Conservation (phyloP, 2,329 filamentous ascomycete genomes). For the Sphaerulina musiva region DNA sequence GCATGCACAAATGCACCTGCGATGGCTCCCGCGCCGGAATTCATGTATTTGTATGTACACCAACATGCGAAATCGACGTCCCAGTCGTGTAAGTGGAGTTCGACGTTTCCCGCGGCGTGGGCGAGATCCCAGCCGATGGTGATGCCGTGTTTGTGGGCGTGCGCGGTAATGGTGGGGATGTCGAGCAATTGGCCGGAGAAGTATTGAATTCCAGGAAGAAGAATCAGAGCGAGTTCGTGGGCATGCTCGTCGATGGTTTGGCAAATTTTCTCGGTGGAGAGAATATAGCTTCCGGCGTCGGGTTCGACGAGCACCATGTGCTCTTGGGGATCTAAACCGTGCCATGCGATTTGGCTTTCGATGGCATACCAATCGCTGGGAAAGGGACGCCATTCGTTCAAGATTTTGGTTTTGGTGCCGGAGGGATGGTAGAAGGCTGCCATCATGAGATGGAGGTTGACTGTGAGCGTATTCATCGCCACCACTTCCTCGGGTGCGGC, state of each 20-base stretch:
- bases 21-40: constrained; percentile 77
- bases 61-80: constrained; percentile 84
- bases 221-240: constrained; percentile 63
- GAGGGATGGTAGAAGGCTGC: constrained; percentile 70
- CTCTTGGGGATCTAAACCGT: constrained; percentile 59
- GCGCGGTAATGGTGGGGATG: constrained; percentile 68
- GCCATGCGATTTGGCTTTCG: constrained; percentile 69
- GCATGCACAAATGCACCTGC: constrained; percentile 76
- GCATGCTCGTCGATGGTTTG: constrained; percentile 68
- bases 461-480: constrained; percentile 79
- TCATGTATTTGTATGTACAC: constrained; percentile 95
- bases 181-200: constrained; percentile 87
- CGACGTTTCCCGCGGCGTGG: constrained; percentile 78
- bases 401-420: constrained; percentile 65
- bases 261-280: constrained; percentile 66
- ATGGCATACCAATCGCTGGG: constrained; percentile 85
- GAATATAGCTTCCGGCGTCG: constrained; percentile 48
- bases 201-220: constrained; percentile 83
- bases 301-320: constrained; percentile 67
- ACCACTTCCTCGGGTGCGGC: constrained; percentile 67
- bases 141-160: constrained; percentile 65
- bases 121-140: constrained; percentile 82
- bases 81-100: constrained; percentile 76
- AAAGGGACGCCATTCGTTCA: constrained; percentile 82
- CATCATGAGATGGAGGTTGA: constrained; percentile 77